A percentile compares a stretch with the other conserved stretches of the same genome.
phyloP scores from a whole-genome alignment of 306 rosid genomes.

The Sphenostylis stenocarpa region DNA sequence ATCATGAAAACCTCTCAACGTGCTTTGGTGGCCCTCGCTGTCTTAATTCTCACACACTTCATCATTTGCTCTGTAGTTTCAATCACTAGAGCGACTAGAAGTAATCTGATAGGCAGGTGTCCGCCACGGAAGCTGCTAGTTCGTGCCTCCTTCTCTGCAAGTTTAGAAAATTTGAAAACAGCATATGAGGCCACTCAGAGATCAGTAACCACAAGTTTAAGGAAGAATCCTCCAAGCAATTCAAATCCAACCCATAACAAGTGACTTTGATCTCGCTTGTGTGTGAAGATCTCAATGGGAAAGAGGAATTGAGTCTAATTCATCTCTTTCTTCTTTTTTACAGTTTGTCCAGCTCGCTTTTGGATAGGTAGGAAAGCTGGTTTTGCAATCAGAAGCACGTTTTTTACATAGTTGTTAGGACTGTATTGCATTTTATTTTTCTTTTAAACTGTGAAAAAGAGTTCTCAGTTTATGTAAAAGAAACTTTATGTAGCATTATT shows the following conservation, averaged over 20 bases:
- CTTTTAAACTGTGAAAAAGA: neutral
- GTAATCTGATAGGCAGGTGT: slow-evolving; percentile 31
- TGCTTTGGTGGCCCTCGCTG: slow-evolving; percentile 41
- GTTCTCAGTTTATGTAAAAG: slow-evolving; percentile 27
- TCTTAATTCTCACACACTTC: slow-evolving; percentile 44
- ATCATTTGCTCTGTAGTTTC: slow-evolving; percentile 37
- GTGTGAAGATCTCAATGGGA: slow-evolving; percentile 35
- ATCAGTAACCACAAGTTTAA: slow-evolving; percentile 55
- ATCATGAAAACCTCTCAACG: slow-evolving; percentile 54
- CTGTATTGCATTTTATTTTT: neutral
- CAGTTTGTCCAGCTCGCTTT: slow-evolving; percentile 34
- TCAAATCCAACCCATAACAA: slow-evolving; percentile 76
- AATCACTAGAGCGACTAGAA: slow-evolving; percentile 35
- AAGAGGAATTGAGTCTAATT: slow-evolving; percentile 31
- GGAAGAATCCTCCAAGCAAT: slow-evolving; percentile 61
- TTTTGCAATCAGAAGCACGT: slow-evolving; percentile 26
- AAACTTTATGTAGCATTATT: slow-evolving; percentile 25
- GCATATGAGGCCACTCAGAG: slow-evolving; percentile 41
- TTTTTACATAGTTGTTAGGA: slow-evolving; percentile 5
- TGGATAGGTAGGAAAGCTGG: slow-evolving; percentile 46
- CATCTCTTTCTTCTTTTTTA: slow-evolving; percentile 41
- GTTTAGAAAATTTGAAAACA: slow-evolving; percentile 35
- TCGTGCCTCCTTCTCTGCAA: slow-evolving; percentile 38
- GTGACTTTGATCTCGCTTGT: slow-evolving; percentile 32
- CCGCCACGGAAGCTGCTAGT: slow-evolving; percentile 50